A percentile compares a stretch with the other conserved stretches of the same genome.
Evolutionary conservation across 805 yeast genomes (phyloP).

Genomic region (Wickerhamiella hasegawae): DNA sequence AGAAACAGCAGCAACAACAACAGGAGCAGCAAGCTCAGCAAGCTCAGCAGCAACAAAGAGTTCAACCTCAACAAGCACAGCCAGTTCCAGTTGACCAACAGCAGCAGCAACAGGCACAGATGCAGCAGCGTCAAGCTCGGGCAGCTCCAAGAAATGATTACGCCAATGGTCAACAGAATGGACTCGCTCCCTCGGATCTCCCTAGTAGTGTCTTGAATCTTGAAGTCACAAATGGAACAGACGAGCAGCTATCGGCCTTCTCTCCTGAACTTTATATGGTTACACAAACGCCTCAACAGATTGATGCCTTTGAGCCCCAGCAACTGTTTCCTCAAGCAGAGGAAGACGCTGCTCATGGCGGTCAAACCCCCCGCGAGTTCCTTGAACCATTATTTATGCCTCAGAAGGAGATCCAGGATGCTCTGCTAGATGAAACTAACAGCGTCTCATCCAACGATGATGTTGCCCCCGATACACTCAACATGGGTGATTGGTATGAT

Average conservation of each 20-base stretch:
- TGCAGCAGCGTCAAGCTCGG: too few relatives aligned
- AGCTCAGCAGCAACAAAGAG: not conserved
- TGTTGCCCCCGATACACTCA: constrained; percentile 20
- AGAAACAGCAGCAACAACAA: not conserved
- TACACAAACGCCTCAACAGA: constrained; percentile 21
- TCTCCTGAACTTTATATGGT: constrained; percentile 21
- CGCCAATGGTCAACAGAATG: too few relatives aligned
- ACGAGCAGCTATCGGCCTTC: too few relatives aligned
- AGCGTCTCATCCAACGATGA: constrained; percentile 6
- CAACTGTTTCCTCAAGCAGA: constrained; percentile 33
- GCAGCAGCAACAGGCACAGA: not conserved
- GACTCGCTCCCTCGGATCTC: too few relatives aligned
- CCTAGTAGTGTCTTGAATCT: too few relatives aligned
- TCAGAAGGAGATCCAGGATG: constrained; percentile 4
- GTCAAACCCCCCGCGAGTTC: constrained; percentile 2
- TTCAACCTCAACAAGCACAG: not conserved
- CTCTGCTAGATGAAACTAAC: not conserved
- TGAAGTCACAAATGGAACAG: too few relatives aligned
- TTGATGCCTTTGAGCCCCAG: constrained; percentile 40
- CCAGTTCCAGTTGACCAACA: not conserved
- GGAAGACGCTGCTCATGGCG: not conserved
- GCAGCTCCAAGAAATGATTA: too few relatives aligned
- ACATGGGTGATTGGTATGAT: constrained; percentile 26
- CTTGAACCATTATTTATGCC: constrained; percentile 7
- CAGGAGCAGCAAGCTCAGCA: not conserved